Evolutionary conservation across 495 filamentous ascomycete genomes (phyloP).

Genomic region (Thermothielavioides terrestris): DNA sequence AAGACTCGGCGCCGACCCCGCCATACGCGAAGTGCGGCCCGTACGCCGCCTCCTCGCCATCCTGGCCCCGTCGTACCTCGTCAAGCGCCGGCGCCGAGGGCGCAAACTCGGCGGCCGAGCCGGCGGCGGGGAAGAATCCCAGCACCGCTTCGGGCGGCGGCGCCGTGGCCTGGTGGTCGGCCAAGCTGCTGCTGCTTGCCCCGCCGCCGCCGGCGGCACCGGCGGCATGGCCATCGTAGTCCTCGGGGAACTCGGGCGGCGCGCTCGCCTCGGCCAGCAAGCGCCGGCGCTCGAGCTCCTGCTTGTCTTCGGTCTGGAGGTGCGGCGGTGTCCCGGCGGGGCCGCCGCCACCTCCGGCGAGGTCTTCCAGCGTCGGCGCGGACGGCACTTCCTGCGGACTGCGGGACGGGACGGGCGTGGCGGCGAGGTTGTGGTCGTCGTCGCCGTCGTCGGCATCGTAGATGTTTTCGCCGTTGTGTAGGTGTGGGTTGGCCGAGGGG

Average conservation of each 20-base stretch:
- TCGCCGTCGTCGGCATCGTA: conserved; percentile 30
- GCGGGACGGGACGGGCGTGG: not conserved
- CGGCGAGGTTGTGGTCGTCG: no score
- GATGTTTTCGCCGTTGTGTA: conserved; percentile 29
- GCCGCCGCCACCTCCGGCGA: conserved; percentile 29
- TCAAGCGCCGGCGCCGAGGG: conserved; percentile 63
- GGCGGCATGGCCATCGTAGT: conserved; percentile 36
- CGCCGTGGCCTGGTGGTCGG: conserved; percentile 3
- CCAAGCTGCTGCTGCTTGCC: conserved; percentile 4
- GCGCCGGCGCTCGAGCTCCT: conserved; percentile 69
- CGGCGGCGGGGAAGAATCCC: no score
- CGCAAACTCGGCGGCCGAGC: conserved; percentile 20
- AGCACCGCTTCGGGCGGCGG: conserved; percentile 59
- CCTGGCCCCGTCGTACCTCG: no score
- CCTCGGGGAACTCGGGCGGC: conserved; percentile 46
- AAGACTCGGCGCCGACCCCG: conserved; percentile 13
- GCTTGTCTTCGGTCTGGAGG: conserved; percentile 69
- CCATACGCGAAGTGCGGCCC: conserved; percentile 27
- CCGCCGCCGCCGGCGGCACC: conserved; percentile 11
- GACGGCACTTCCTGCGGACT: no score
- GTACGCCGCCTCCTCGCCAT: conserved; percentile 54
- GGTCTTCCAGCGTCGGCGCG: conserved; percentile 39
- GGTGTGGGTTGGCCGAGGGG: conserved; percentile 36
- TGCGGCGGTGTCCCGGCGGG: no score
- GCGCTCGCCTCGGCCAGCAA: conserved; percentile 65